Evolutionary conservation across 2,329 filamentous ascomycete species (phyloP), one percentile per base, ranked within the genome.

Genomic region (Gliomastix tumulicola): DNA sequence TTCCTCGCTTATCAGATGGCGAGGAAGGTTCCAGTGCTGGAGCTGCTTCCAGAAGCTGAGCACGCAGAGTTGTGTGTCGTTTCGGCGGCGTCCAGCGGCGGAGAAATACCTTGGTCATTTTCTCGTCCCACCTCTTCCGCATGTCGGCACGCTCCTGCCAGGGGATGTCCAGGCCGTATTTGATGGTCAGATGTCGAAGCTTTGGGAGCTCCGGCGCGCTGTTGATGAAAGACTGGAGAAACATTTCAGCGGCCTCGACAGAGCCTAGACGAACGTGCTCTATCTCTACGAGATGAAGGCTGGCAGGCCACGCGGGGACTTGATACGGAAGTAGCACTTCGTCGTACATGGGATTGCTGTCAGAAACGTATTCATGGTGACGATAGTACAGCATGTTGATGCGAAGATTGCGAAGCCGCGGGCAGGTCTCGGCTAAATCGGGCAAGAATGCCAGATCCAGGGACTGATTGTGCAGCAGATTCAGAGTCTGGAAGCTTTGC

Each of bases 121-220:
- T 79, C n/a, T 74, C 68, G 34, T 79, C 79, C 86, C 88, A 94
- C 44, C 77, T 75, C 45, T 83, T 78, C 27, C 89, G 76, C 50
- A 96, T 82, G n/a, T 73, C 72, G 15, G 84, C 84, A 30, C 90
- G 78, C 51, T 88, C 78, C 42, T 88, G 81, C 86, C 88, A 95
- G 10, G 84, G 80, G 32, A 79, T 74, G 50, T 89, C 79, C 33
- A 96, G 67, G 57, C 88, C 90, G 2, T 83, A 81, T 49, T 82
- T 85, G 45, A 96, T 74, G 2, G 75, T 70, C 10, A 96, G 63
- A 30, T 72, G 68, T 8, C 88, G 80, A 18, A 97, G 70, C 40
- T 78, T 64, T 0, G 70, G 75, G 17, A 97, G 57, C 4, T 71
- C 59, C 2, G 71, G 64, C 1, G 88, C 87, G 34, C 76, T 78